Evolutionary conservation across 2,329 filamentous ascomycete genomes (phyloP), one percentile per base, ranked within the genome.

Genomic region (Podosphaera xanthii): DNA sequence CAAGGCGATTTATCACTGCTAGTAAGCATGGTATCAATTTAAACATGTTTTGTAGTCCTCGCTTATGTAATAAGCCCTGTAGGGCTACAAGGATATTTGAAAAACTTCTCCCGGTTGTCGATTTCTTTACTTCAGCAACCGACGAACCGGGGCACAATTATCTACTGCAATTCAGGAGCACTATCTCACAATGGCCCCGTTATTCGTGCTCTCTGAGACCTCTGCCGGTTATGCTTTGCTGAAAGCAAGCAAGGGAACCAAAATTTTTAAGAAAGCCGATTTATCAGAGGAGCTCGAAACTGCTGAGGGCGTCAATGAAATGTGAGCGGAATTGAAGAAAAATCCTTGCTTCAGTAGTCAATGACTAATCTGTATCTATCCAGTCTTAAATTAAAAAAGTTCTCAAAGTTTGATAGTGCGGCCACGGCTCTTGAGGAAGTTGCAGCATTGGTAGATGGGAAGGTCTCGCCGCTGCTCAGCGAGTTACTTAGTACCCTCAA

Each of bases 321-420:
- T 94, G 85, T 91, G 77, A 77, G 86, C 79, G 35, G 61, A 65
- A 66, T 65, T 65, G 62, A 60, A 60, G 34, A 57, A 12, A 34
- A 49, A 58, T 22, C 22, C 22, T 22, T 22, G 22, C 22, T 22
- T 22, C 22, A 22, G 22, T 22, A 22, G 22, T 22, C 22, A 22
- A 22, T 22, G 22, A 22, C 22, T 22, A 22, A 22, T 22, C 22
- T 22, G 22, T 22, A 22, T 22, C 22, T 22, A 22, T 22, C 4
- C 44, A 91, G 86, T 73, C 75, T 98, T 68, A 96, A 95, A 75
- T 78, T 97, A 71, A 97, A 97, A 79, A 84, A 91, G 72, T 97
- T 98, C 73, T 78, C 87, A 73, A 97, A 97, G 77, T 98, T 96
- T 74, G 88, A 95, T 71, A 95, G 87, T 72, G 90, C 92, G 63